Percentiles rank a stretch among this genome's conserved stretches.
Evolutionary conservation across 1,284 basidiomycete genomes (phyloP).

Genomic region (Ustilago loliicola): DNA sequence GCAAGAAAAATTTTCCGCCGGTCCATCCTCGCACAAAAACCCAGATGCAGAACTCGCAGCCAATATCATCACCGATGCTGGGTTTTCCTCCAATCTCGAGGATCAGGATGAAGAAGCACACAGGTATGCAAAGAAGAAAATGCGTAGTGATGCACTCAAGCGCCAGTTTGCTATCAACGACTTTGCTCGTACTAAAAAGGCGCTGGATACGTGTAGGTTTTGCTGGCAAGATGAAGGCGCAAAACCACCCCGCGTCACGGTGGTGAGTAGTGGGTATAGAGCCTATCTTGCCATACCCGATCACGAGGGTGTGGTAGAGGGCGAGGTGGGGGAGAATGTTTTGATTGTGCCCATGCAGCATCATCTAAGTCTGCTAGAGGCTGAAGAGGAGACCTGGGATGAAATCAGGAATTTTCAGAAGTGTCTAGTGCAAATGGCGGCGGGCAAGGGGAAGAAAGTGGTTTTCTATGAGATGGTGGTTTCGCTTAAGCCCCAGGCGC

Average conservation of each 20-base stretch:
- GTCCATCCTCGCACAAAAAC: slow-evolving; percentile 88
- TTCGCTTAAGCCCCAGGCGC: slow-evolving; percentile 85
- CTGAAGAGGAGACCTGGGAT: slow-evolving; percentile 96
- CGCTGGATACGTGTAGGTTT: slow-evolving; percentile 81
- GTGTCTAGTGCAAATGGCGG: slow-evolving; percentile 93
- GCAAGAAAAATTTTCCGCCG: slow-evolving; percentile 90
- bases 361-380: slow-evolving; percentile 88
- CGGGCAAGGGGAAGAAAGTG: slow-evolving; percentile 83
- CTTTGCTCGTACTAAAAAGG: slow-evolving; percentile 93
- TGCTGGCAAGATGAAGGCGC: slow-evolving; percentile 71
- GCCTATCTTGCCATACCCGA: slow-evolving; percentile 89
- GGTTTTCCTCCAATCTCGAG: slow-evolving; percentile 80
- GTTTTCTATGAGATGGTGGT: slow-evolving; percentile 94
- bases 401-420: slow-evolving; percentile 91
- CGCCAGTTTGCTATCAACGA: slow-evolving; percentile 95
- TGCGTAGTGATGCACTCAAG: slow-evolving; percentile 95
- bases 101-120: slow-evolving; percentile 98
- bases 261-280: slow-evolving; percentile 89
- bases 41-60: slow-evolving; percentile 89
- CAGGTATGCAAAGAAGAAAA: slow-evolving; percentile 88
- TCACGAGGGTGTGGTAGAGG: slow-evolving; percentile 85
- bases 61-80: slow-evolving; percentile 86
- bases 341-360: slow-evolving; percentile 92
- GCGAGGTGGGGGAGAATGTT: slow-evolving; percentile 77
- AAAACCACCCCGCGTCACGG: slow-evolving; percentile 82